These are phyloP conservation scores for Phaeosphaeria sp. DNA, from an alignment of 2,329 filamentous ascomycete genomes.

Conservation along the genomic window DNA sequence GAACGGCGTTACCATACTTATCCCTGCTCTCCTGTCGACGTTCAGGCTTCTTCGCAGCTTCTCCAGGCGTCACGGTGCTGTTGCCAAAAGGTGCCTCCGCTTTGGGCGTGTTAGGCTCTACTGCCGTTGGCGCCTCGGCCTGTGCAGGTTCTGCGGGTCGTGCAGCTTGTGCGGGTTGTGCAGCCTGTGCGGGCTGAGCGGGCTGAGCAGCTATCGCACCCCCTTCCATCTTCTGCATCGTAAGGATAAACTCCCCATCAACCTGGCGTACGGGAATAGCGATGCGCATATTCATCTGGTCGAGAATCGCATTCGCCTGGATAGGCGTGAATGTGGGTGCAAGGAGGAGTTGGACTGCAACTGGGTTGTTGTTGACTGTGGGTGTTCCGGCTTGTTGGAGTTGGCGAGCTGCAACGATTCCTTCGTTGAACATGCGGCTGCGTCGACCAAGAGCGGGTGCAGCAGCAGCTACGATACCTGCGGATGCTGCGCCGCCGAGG, in stretches of 20 bases:
- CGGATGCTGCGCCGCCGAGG: conserved; percentile 30
- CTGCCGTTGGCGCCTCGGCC: no score
- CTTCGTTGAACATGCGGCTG: neutral
- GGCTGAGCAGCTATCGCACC: conserved; percentile 12
- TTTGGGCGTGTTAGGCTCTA: conserved; percentile 5
- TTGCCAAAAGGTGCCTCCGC: neutral
- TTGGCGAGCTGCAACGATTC: conserved; percentile 30
- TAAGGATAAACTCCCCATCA: conserved; percentile 47
- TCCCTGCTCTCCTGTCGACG: conserved; percentile 26
- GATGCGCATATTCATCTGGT: conserved; percentile 45
- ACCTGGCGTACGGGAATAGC: conserved; percentile 44
- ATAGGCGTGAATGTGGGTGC: conserved; percentile 46
- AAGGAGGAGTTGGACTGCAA: conserved; percentile 42
- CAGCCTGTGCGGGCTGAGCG: no score
- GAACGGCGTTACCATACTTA: conserved; percentile 23
- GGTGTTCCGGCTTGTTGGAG: conserved; percentile 30
- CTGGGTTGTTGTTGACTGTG: conserved; percentile 43
- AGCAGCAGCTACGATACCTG: neutral
- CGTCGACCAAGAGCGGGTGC: neutral
- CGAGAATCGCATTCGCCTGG: conserved; percentile 41
- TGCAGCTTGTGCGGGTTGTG: no score
- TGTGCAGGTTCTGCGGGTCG: no score
- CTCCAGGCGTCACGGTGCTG: neutral
- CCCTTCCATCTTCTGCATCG: conserved; percentile 36
- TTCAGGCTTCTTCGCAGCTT: conserved; percentile 16